Base-by-base conservation (phyloP, 352 stramenopile genomes). In the Pythium rishiriense region DNA sequence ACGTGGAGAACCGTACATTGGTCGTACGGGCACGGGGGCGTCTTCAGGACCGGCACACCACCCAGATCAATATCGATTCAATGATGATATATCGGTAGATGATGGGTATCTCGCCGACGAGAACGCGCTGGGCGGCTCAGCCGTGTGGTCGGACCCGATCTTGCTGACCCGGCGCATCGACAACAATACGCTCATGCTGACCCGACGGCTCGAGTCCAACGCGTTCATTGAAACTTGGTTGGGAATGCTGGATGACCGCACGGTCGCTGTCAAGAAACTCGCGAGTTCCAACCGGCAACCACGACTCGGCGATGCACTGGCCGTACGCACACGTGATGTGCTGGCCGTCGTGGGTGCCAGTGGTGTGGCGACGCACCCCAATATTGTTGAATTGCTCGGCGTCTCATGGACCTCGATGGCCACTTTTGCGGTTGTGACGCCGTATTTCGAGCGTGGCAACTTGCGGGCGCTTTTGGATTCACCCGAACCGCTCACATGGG, bases 351-450 rank as follows among this genome's bases (percentile, higher is more conserved):
- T 21, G 7, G 37, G n/a, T 14, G 37, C 37, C 17, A 6, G 7
- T 31, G 31, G 66, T 4, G 6, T 21, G 11, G n/a, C 17, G 4
- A 45, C 17, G 37, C 51, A 70, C 33, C 64, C 53, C 25, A 72
- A 72, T 3, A 59, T 72, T 28, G 64, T 72, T 22, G 35, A 49
- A 19, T 58, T 75, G 21, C 25, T 75, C 29, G 64, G 64, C 15
- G 58, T 69, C 7, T 53, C 53, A n/a, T 72, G 63, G 68, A 66
- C 62, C 21, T 61, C 46, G 17, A 53, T 21, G 26, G 5, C 50
- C 4, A 39, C 58, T 19, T 33, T 75, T n/a, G 39, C 45, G 9
- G 64, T 46, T 0, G 37, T 69, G 33, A 64, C 42, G 2, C 58
- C 57, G 48, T 72, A 57, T 22, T 63, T 63, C 50, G 58, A 69